Evolutionary conservation across 371 early-diverging fungal genomes (phyloP).

Genomic region (Actinomucor elegans): DNA sequence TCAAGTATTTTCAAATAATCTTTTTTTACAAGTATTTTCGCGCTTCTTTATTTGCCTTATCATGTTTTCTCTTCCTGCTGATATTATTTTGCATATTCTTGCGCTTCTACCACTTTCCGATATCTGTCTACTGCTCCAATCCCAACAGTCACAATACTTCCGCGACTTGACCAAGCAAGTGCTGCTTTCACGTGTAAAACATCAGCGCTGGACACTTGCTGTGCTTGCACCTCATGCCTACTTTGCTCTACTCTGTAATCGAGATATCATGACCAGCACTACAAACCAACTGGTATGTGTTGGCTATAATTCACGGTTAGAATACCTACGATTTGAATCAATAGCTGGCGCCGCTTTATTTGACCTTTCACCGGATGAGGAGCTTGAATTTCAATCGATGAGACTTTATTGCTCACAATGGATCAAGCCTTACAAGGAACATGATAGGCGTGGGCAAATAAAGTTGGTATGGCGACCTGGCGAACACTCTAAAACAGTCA

Average conservation of each 20-base stretch:
- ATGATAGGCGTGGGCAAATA: not conserved
- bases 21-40: no score
- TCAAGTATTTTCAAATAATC: no score
- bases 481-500: slow-evolving; percentile 1
- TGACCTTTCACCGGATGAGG: not conserved
- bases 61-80: slow-evolving; percentile 4
- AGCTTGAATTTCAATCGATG: not conserved
- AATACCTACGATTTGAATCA: slow-evolving; percentile 12
- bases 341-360: not conserved
- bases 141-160: not conserved
- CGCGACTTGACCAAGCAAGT: not conserved
- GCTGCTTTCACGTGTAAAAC: slow-evolving; percentile 6
- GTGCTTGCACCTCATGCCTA: slow-evolving; percentile 6
- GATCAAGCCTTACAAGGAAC: not conserved
- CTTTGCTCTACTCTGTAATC: slow-evolving; percentile 12
- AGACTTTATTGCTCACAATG: slow-evolving; percentile 9
- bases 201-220: slow-evolving; percentile 1
- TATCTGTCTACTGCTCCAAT: not conserved
- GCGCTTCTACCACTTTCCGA: slow-evolving; percentile 3
- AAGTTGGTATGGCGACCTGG: slow-evolving; percentile 10
- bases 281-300: not conserved
- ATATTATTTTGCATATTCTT: slow-evolving; percentile 8
- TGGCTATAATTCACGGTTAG: slow-evolving; percentile 10
- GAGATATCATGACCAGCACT: not conserved
- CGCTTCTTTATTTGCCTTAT: no score